These are phyloP conservation scores for Pseudogymnoascus sp. DNA, from an alignment of 2,329 filamentous ascomycete species.

Conservation along the genomic window DNA sequence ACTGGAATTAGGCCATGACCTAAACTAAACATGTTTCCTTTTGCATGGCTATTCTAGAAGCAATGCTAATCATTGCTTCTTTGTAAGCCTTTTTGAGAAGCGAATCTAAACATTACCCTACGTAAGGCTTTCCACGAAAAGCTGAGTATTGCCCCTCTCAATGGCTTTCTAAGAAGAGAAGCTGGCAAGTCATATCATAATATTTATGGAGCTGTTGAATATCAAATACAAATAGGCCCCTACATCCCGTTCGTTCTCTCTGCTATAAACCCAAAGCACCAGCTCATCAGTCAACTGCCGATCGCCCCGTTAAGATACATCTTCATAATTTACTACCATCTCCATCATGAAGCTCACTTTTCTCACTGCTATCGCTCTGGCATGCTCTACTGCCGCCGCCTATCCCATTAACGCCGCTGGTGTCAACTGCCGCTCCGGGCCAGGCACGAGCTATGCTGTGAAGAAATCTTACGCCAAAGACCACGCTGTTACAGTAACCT, in stretches of 20 bases:
- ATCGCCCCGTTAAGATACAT: neutral
- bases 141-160: neutral
- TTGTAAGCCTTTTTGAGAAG: neutral
- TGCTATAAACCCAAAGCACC: neutral
- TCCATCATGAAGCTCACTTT: neutral
- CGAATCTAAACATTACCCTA: neutral
- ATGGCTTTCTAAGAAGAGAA: neutral
- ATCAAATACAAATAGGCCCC: neutral
- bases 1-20: neutral
- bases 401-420: neutral
- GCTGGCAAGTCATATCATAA: neutral
- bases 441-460: constrained; percentile 7
- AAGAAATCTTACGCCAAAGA: constrained; percentile 7
- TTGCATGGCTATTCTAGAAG: neutral
- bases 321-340: neutral
- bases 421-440: constrained; percentile 5
- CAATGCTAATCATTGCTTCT: neutral
- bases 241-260: neutral
- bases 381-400: neutral
- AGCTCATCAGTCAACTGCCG: neutral
- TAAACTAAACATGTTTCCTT: neutral
- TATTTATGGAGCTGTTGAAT: too few species aligned
- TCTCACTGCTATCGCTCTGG: neutral
- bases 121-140: neutral
- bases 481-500: neutral